phyloP scores from a whole-genome alignment of 257 asterid species.

The Lantana camara region DNA sequence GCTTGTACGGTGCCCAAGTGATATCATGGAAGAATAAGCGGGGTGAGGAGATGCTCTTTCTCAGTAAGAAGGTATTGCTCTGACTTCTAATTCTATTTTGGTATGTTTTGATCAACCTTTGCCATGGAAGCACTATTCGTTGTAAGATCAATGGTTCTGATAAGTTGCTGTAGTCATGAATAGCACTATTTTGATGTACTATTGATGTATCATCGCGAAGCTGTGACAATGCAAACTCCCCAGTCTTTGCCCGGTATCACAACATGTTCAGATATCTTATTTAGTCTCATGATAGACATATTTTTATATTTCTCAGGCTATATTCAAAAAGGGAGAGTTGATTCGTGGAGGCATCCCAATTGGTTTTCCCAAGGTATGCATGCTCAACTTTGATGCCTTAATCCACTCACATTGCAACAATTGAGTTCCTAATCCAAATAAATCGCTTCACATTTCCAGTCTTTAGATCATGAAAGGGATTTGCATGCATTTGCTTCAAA shows the following conservation, averaged over 20 bases:
- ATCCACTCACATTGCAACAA: constrained; percentile 10
- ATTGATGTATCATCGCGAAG: not conserved
- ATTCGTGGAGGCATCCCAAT: constrained; percentile 83
- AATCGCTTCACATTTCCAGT: constrained; percentile 40
- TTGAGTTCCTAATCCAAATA: not conserved
- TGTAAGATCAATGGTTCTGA: not conserved
- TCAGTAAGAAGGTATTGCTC: constrained; percentile 54
- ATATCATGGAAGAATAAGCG: too few species aligned
- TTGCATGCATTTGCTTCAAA: constrained; percentile 70
- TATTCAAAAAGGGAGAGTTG: constrained; percentile 56
- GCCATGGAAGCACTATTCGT: not conserved
- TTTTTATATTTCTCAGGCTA: constrained; percentile 35
- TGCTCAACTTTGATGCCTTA: constrained; percentile 25
- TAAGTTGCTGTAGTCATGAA: not conserved
- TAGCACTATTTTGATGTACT: not conserved
- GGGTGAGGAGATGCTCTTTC: constrained; percentile 65
- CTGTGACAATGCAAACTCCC: not conserved
- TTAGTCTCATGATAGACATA: not conserved
- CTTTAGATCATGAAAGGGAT: constrained; percentile 58
- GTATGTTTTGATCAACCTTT: too few species aligned
- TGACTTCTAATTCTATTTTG: not conserved
- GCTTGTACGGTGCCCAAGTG: too few species aligned
- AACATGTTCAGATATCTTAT: not conserved
- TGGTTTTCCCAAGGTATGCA: constrained; percentile 67
- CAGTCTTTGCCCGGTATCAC: too few species aligned